Conservation (phyloP, 1,284 basidiomycete genomes). For the Apiotrichum siamense region DNA sequence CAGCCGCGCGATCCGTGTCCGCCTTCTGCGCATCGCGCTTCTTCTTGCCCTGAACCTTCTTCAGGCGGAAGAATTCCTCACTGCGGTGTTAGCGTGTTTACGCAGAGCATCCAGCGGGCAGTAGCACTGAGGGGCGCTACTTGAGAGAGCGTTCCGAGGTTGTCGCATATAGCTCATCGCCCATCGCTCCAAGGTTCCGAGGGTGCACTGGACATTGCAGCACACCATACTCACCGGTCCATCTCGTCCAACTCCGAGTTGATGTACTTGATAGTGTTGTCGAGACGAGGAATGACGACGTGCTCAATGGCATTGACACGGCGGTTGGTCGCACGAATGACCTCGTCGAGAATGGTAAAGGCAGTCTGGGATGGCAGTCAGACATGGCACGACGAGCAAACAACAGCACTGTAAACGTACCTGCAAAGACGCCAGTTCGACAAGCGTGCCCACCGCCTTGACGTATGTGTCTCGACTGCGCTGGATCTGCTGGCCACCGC, state of each 20-base stretch:
- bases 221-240: conserved; percentile 57
- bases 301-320: conserved; percentile 99
- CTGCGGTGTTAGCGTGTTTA: conserved; percentile 16
- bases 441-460: conserved; percentile 92
- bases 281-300: conserved; percentile 88
- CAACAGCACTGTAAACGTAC: conserved; percentile 32
- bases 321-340: conserved; percentile 95
- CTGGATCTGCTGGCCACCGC: conserved; percentile 94
- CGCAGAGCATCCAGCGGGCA: too few relatives aligned
- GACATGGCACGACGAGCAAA: neutral
- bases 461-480: conserved; percentile 92
- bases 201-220: too few relatives aligned
- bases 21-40: conserved; percentile 60
- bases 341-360: conserved; percentile 97
- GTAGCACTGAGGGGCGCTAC: too few relatives aligned
- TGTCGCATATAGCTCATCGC: too few relatives aligned
- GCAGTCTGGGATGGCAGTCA: conserved; percentile 74
- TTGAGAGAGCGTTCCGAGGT: too few relatives aligned
- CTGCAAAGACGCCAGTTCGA: conserved; percentile 87
- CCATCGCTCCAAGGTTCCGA: too few relatives aligned
- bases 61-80: conserved; percentile 93
- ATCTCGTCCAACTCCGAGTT: conserved; percentile 95
- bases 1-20: conserved; percentile 22
- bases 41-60: conserved; percentile 97
- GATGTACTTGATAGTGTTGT: conserved; percentile 97